phyloP scores from a whole-genome alignment of 1,284 basidiomycete species.

The Vanrija sp. region DNA sequence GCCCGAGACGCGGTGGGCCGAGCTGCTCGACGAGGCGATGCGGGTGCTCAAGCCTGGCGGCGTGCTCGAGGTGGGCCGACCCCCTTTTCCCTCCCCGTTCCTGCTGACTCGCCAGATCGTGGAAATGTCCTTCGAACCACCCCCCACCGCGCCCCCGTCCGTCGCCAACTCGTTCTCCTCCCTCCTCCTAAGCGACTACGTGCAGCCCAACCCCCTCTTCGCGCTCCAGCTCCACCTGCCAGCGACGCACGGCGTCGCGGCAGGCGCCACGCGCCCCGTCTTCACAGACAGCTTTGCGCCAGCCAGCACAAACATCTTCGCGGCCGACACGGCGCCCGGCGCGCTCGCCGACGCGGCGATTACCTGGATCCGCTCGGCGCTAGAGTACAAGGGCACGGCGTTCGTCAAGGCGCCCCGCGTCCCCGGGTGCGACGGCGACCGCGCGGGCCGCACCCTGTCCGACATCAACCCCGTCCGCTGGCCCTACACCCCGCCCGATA shows the following conservation, averaged over 20 bases:
- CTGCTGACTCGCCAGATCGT: conserved; percentile 31
- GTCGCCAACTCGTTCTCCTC: conserved; percentile 33
- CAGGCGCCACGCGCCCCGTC: conserved; percentile 4
- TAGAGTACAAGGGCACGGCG: conserved; percentile 33
- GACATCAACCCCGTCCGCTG: not conserved
- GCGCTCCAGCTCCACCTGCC: conserved; percentile 35
- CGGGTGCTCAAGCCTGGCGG: conserved; percentile 45
- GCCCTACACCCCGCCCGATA: conserved; percentile 57
- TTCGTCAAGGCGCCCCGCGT: not conserved
- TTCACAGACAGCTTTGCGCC: not conserved
- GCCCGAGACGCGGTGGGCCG: conserved; percentile 41
- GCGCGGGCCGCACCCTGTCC: not conserved
- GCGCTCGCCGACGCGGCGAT: conserved; percentile 29
- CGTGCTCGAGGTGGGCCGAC: conserved; percentile 37
- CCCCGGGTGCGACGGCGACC: conserved; percentile 1
- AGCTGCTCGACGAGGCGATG: conserved; percentile 41
- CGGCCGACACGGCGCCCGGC: conserved; percentile 9
- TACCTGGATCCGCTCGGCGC: conserved; percentile 31
- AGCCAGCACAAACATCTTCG: not conserved
- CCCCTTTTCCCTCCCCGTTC: not conserved
- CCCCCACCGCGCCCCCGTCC: conserved; percentile 19
- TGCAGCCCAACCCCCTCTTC: conserved; percentile 34
- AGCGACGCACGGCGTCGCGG: conserved; percentile 8
- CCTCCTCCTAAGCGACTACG: conserved; percentile 31
- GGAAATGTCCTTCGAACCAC: conserved; percentile 40